Base-by-base conservation (phyloP, 2,329 filamentous ascomycete species). In the Didymella exigua region DNA sequence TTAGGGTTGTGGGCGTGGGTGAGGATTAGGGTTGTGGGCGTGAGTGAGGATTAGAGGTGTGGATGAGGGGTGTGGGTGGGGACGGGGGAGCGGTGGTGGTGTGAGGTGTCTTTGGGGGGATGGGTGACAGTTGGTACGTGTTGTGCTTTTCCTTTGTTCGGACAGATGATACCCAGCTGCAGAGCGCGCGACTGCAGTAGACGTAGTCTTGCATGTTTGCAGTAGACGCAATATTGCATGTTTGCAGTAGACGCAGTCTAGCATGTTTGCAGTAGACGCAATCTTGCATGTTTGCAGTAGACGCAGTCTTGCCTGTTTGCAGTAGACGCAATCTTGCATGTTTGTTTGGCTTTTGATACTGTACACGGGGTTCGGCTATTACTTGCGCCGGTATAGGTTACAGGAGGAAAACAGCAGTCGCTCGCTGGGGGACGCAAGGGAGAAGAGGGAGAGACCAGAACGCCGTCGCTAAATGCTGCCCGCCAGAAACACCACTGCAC, bases 381-480 rank as follows among this genome's bases (percentile, higher is more conserved):
- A 10, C 5, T 23, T 29, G 33, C 31, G 48, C 40, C 31, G 14
- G 18, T 14, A 38, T 44, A 42, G 34, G 42, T 53, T 53, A 42
- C 49, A 47, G 42, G 11, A 46, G 10, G 42, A 23, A 41, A n/a
- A n/a, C n/a, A n/a, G n/a, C n/a, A n/a, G n/a, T n/a, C n/a, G n/a
- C n/a, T n/a, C n/a, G n/a, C n/a, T n/a, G n/a, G n/a, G n/a, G n/a
- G n/a, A n/a, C n/a, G n/a, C n/a, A n/a, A n/a, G 59, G 44, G 60
- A 58, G 62, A 63, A 42, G 46, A 36, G 54, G 50, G 51, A 46
- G 53, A 56, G 33, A 61, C 55, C 58, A 47, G 23, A 30, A 51
- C 69, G 68, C 69, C 69, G 44, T 68, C 69, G 69, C 69, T 72
- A 69, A 68, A 66, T 61, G 41, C 58, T 45, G 36, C 49, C 59